Percentiles rank a stretch among this genome's conserved stretches.
phyloP scores from a whole-genome alignment of 2,329 filamentous ascomycete species.

The Trichophyton rubrum region DNA sequence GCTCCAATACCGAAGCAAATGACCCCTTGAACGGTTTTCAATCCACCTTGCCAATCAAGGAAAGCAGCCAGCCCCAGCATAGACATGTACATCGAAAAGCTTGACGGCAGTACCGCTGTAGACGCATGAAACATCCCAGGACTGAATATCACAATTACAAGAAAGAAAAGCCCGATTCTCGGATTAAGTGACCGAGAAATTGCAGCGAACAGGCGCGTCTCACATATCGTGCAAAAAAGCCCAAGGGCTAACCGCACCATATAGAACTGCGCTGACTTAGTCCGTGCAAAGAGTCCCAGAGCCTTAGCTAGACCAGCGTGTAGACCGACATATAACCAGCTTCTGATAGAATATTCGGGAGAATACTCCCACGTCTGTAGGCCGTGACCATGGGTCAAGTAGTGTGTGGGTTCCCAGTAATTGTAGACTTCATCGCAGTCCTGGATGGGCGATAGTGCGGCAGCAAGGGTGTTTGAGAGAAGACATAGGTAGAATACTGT shows the following conservation, averaged over 20 bases:
- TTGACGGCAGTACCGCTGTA: constrained; percentile 76
- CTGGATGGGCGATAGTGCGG: constrained; percentile 77
- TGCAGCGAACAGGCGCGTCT: constrained; percentile 68
- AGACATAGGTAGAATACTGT: constrained; percentile 72
- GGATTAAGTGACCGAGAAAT: constrained; percentile 67
- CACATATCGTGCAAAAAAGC: constrained; percentile 63
- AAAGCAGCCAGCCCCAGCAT: constrained; percentile 81
- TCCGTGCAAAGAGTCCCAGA: constrained; percentile 42
- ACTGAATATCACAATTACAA: constrained; percentile 62
- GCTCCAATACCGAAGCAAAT: constrained; percentile 82
- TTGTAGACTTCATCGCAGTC: constrained; percentile 99
- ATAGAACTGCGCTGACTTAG: constrained; percentile 63
- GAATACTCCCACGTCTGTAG: constrained; percentile 99
- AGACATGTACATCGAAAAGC: constrained; percentile 89
- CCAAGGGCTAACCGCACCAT: constrained; percentile 66
- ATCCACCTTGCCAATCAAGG: constrained; percentile 72
- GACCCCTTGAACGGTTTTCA: constrained; percentile 71
- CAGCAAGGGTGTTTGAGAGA: constrained; percentile 59
- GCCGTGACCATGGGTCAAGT: constrained; percentile 81
- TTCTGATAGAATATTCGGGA: constrained; percentile 84
- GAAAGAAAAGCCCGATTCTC: constrained; percentile 71
- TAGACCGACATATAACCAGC: constrained; percentile 77
- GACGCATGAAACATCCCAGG: constrained; percentile 92
- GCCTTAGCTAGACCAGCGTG: constrained; percentile 63
- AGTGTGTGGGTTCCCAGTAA: constrained; percentile 96